Conservation (phyloP, 352 stramenopile species). For the Phytopythium vexans region DNA sequence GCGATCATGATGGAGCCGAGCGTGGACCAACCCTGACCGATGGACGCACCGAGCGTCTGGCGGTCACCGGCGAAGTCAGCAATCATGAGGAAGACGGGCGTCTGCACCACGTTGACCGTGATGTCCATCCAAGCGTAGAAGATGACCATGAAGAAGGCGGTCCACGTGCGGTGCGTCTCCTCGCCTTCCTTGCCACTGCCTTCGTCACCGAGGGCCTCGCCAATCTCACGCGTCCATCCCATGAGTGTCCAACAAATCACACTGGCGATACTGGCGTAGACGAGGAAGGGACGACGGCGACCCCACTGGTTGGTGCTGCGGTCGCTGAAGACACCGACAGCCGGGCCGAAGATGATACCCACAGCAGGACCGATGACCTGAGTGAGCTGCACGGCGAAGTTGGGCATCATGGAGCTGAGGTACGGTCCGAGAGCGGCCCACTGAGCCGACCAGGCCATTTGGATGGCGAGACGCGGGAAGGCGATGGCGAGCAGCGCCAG, state of each 20-base stretch:
- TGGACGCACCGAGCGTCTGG: constrained; percentile 13
- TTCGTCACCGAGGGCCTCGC: no score
- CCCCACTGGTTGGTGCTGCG: constrained; percentile 21
- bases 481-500: background rate
- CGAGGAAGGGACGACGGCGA: constrained; percentile 19
- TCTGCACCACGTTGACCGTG: constrained; percentile 20
- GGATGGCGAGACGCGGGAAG: constrained; percentile 14
- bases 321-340: constrained; percentile 26
- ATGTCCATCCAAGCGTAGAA: constrained; percentile 32
- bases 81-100: constrained; percentile 12
- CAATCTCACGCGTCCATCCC: constrained; percentile 36
- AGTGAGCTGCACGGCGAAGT: constrained; percentile 32
- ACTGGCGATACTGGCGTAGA: constrained; percentile 13
- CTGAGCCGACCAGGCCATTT: constrained; percentile 14
- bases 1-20: constrained; percentile 14
- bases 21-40: constrained; percentile 9
- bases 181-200: constrained; percentile 3
- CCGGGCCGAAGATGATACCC: constrained; percentile 20
- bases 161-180: constrained; percentile 8
- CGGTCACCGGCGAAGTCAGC: constrained; percentile 21
- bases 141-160: constrained; percentile 12
- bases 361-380: constrained; percentile 32
- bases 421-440: constrained; percentile 37
- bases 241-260: constrained; percentile 38
- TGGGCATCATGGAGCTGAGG: constrained; percentile 36